phyloP scores from a whole-genome alignment of 2,329 filamentous ascomycete species.

The Capronia epimyces region DNA sequence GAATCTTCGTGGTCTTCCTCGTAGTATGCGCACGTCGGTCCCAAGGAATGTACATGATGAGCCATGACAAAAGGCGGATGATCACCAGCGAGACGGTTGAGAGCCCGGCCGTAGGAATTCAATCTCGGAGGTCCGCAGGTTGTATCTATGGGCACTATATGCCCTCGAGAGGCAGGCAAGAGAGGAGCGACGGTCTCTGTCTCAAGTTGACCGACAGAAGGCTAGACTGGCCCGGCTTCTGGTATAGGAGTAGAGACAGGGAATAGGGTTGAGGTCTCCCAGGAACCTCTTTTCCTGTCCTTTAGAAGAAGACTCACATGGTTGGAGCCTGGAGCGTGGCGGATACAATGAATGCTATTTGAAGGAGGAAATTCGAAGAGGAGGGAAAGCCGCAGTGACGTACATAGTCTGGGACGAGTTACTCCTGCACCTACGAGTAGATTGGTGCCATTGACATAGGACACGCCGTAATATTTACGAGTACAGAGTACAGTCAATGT shows the following conservation, averaged over 20 bases:
- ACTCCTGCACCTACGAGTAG: not conserved
- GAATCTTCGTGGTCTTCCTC: slow-evolving; percentile 28
- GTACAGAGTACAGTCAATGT: too few species aligned
- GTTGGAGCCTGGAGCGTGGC: slow-evolving; percentile 10
- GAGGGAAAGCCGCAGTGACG: slow-evolving; percentile 10
- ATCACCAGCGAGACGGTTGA: not conserved
- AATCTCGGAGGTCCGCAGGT: too few species aligned
- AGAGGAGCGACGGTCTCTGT: too few species aligned
- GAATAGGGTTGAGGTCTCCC: not conserved
- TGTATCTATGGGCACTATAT: too few species aligned
- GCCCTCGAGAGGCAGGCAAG: too few species aligned
- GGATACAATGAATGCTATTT: not conserved
- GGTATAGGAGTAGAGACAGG: not conserved
- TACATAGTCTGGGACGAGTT: too few species aligned
- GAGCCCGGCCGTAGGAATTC: not conserved
- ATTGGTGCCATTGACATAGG: not conserved
- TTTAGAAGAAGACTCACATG: slow-evolving; percentile 4
- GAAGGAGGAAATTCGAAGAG: slow-evolving; percentile 1
- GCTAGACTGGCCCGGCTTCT: too few species aligned
- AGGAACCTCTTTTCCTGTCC: slow-evolving; percentile 10
- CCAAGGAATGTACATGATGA: slow-evolving; percentile 53
- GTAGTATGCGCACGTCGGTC: slow-evolving; percentile 51
- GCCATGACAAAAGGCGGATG: slow-evolving; percentile 32
- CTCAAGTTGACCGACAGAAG: too few species aligned
- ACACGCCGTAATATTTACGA: too few species aligned